Evolutionary conservation across 805 yeast species (phyloP).

Genomic region (Hanseniaspora opuntiae): DNA sequence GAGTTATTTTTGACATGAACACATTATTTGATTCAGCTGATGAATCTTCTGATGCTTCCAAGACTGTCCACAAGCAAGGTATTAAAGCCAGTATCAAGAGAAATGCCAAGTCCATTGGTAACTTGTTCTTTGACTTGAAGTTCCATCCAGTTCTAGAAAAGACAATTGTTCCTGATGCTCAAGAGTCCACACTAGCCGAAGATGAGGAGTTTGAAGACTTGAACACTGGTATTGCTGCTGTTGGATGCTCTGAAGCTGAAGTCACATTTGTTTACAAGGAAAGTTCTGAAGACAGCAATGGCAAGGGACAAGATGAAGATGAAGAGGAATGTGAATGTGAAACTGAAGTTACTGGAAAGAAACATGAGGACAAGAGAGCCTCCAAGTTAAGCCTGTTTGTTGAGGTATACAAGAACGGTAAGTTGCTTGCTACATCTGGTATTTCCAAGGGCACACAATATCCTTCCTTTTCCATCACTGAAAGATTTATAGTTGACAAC

Average conservation of each 20-base stretch:
- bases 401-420: constrained; percentile 56
- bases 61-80: constrained; percentile 3
- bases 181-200: constrained; percentile 48
- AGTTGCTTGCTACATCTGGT: constrained; percentile 41
- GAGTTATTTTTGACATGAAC: constrained; percentile 36
- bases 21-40: constrained; percentile 33
- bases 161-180: constrained; percentile 62
- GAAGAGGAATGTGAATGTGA: constrained; percentile 17
- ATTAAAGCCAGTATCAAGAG: constrained; percentile 29
- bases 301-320: constrained; percentile 28
- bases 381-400: constrained; percentile 52
- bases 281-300: neutral
- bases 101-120: constrained; percentile 76
- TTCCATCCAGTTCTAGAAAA: constrained; percentile 58
- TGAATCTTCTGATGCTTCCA: constrained; percentile 2
- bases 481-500: constrained; percentile 58
- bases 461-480: constrained; percentile 52
- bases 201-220: constrained; percentile 33
- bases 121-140: constrained; percentile 52
- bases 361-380: constrained; percentile 20
- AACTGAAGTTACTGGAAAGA: neutral
- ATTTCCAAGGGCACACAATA: constrained; percentile 45
- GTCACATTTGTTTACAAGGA: constrained; percentile 24
- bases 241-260: constrained; percentile 31
- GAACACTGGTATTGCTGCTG: constrained; percentile 78